These are phyloP conservation scores for Anethum foeniculum DNA, from an alignment of 140 eudicot genomes.

Conservation along the genomic window DNA sequence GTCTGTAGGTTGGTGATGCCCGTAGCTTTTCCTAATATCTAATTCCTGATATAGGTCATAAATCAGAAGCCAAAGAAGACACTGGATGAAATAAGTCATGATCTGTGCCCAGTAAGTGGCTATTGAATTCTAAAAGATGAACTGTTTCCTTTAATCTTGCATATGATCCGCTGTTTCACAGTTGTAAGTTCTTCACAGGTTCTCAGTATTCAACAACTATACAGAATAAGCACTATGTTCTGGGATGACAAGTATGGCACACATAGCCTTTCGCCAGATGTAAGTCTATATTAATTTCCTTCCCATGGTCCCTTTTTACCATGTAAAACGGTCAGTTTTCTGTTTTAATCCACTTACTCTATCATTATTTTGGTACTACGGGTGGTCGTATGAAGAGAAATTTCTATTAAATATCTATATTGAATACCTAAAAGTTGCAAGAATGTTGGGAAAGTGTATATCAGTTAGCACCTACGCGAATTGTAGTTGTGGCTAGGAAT, in stretches of 20 bases:
- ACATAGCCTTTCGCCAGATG: conserved; percentile 79
- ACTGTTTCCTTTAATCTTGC: background rate
- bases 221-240: conserved; percentile 92
- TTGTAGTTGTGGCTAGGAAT: background rate
- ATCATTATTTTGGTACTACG: background rate
- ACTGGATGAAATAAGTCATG: conserved; percentile 77
- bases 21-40: background rate
- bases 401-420: background rate
- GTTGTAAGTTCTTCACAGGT: conserved; percentile 36
- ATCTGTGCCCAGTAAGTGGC: conserved; percentile 81
- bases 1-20: background rate
- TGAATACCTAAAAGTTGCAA: background rate
- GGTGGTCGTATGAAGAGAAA: background rate
- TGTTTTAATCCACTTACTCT: background rate
- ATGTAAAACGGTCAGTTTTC: background rate
- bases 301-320: background rate
- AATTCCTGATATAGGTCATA: conserved; percentile 48
- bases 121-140: background rate
- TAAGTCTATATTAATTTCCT: conserved; percentile 24
- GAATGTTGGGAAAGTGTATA: background rate
- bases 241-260: conserved; percentile 97
- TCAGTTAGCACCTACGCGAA: background rate
- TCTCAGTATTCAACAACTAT: conserved; percentile 83
- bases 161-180: conserved; percentile 16
- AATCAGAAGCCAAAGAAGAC: conserved; percentile 82